Conservation (phyloP, 371 early-diverging fungal genomes). For the Entomophthora muscae region DNA sequence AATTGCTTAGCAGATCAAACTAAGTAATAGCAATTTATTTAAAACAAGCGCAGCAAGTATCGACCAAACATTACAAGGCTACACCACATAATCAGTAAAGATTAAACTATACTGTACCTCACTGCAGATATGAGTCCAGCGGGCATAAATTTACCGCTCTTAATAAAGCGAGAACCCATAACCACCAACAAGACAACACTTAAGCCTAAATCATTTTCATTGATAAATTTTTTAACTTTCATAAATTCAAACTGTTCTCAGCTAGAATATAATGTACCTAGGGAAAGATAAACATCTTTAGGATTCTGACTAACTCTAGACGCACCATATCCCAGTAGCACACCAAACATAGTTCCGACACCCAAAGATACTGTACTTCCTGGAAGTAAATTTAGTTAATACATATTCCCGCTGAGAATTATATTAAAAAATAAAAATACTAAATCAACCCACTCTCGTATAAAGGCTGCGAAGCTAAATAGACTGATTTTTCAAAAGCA, state of each 20-base stretch:
- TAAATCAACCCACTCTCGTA: not conserved
- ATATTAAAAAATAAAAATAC: not conserved
- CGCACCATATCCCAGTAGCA: constrained; percentile 20
- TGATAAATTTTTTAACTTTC: not conserved
- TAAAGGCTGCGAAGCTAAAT: not conserved
- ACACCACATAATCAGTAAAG: not conserved
- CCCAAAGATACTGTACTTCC: constrained; percentile 25
- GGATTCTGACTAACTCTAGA: constrained; percentile 22
- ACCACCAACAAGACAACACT: constrained; percentile 24
- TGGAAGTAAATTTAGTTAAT: not conserved
- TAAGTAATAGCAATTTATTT: too few species aligned
- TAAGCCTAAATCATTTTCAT: constrained; percentile 13
- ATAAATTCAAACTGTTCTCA: not conserved
- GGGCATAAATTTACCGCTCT: constrained; percentile 39
- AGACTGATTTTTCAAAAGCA: not conserved
- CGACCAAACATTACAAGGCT: not conserved
- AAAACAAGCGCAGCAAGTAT: not conserved
- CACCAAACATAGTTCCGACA: constrained; percentile 23
- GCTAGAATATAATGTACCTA: constrained; percentile 17
- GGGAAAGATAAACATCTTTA: constrained; percentile 21
- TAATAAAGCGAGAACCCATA: constrained; percentile 33
- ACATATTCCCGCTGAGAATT: not conserved
- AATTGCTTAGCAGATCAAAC: too few species aligned
- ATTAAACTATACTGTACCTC: constrained; percentile 16
- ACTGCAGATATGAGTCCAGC: constrained; percentile 30